These are phyloP conservation scores for Neurospora sp. DNA, from an alignment of 495 filamentous ascomycete genomes.

Conservation along the genomic window DNA sequence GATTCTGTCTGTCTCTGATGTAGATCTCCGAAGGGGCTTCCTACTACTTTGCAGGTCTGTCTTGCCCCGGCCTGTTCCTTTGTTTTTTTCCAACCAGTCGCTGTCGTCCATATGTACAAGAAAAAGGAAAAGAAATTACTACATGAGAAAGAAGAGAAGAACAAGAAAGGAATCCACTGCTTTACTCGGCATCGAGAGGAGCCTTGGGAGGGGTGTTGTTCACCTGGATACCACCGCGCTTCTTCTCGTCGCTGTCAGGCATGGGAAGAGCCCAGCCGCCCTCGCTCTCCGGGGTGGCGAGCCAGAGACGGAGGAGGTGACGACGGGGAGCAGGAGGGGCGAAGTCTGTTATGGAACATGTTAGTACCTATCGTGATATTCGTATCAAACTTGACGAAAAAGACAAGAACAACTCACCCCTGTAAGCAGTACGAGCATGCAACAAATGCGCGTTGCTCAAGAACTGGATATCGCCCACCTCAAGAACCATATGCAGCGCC, in stretches of 20 bases:
- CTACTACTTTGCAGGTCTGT: neutral
- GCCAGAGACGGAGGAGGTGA: constrained; percentile 79
- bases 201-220: constrained; percentile 55
- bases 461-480: constrained; percentile 74
- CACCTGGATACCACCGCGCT: constrained; percentile 80
- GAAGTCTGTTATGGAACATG: constrained; percentile 37
- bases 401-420: constrained; percentile 12
- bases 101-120: neutral
- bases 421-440: constrained; percentile 60
- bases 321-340: constrained; percentile 48
- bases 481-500: constrained; percentile 66
- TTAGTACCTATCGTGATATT: neutral
- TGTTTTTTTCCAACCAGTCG: neutral
- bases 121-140: neutral
- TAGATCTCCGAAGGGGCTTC: neutral
- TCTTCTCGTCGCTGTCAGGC: constrained; percentile 69
- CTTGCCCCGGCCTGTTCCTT: neutral
- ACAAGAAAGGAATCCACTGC: neutral
- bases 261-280: constrained; percentile 82
- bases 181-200: constrained; percentile 63
- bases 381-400: no score
- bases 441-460: constrained; percentile 58
- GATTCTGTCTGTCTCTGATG: neutral
- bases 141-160: neutral
- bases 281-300: constrained; percentile 68